Evolutionary conservation across 73 alveolate genomes (phyloP).

Genomic region (Urostyla sp.): DNA sequence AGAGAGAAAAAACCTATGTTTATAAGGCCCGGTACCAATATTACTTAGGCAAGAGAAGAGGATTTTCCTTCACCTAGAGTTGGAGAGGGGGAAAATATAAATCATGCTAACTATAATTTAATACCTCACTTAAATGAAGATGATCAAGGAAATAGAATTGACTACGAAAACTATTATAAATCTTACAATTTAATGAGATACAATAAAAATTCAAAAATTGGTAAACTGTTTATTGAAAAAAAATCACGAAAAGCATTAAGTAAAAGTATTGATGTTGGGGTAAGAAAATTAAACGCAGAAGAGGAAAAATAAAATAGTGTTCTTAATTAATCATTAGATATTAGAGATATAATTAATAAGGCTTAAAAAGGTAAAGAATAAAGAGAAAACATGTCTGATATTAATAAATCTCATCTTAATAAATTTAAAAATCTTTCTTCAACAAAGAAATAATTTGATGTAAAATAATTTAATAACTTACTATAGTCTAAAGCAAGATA

Average conservation of each 20-base stretch:
- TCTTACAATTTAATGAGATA: background rate
- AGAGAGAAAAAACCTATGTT: background rate
- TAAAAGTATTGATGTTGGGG: conserved; percentile 10
- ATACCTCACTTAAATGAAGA: conserved; percentile 30
- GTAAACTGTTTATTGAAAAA: too few relatives aligned
- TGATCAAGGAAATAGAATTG: conserved; percentile 4
- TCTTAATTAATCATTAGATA: conserved; percentile 20
- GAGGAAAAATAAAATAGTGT: conserved; percentile 5
- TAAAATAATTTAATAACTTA: background rate
- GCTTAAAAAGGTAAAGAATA: background rate
- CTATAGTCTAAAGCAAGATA: background rate
- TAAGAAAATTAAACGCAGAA: conserved; percentile 12
- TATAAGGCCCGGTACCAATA: conserved; percentile 36
- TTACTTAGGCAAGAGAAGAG: conserved; percentile 8
- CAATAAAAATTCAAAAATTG: background rate
- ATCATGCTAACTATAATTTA: conserved; percentile 14
- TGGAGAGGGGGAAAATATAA: conserved; percentile 13
- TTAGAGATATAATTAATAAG: conserved; percentile 10
- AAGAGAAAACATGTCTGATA: conserved; percentile 1
- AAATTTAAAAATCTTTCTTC: conserved; percentile 7
- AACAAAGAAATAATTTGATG: background rate
- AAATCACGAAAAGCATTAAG: background rate
- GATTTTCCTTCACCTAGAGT: conserved; percentile 55
- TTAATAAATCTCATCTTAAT: conserved; percentile 37
- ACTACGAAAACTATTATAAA: background rate